A percentile compares a stretch with the other conserved stretches of the same genome.
Evolutionary conservation across 2,329 filamentous ascomycete genomes (phyloP).

Genomic region (Fusarium sp.): DNA sequence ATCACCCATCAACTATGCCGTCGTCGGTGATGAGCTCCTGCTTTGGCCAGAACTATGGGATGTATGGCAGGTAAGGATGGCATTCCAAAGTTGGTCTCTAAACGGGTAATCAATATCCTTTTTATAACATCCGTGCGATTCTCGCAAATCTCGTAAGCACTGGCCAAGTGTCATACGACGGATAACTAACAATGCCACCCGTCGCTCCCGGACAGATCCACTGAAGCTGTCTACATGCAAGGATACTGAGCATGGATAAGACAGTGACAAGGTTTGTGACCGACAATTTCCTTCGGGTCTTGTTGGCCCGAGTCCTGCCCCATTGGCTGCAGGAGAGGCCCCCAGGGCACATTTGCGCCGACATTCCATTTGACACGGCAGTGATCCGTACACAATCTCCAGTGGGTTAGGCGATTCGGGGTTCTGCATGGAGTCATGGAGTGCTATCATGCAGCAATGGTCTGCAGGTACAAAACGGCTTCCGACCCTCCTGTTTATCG

Average conservation of each 20-base stretch:
- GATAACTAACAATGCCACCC: not conserved
- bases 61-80: not conserved
- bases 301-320: not conserved
- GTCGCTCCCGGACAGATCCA: not conserved
- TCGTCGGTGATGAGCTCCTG: not conserved
- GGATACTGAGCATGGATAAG: not conserved
- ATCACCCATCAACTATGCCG: too few species aligned
- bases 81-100: not conserved
- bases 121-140: too few species aligned
- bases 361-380: not conserved
- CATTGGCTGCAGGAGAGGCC: too few species aligned
- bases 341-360: not conserved
- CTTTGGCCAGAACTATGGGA: not conserved
- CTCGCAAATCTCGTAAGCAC: not conserved
- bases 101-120: too few species aligned
- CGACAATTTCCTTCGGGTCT: not conserved
- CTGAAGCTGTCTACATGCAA: not conserved
- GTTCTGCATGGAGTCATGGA: too few species aligned
- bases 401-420: not conserved
- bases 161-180: not conserved
- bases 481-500: not conserved
- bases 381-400: too few species aligned
- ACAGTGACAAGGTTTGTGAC: not conserved
- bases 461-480: not conserved
- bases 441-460: not conserved